phyloP scores from a whole-genome alignment of 1,284 basidiomycete genomes.

The Abortiporus biennis region DNA sequence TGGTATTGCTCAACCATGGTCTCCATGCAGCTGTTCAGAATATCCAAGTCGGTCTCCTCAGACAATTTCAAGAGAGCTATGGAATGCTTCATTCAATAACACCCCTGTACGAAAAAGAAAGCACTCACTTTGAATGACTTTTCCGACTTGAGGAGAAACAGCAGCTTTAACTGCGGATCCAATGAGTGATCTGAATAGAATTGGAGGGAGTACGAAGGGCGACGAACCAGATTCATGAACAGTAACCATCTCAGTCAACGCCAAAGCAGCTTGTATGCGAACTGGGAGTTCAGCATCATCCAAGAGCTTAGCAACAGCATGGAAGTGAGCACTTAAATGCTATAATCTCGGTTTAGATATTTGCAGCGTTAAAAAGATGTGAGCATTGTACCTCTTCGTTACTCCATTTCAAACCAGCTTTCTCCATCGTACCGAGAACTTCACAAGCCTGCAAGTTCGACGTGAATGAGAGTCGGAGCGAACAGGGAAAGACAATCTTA shows the following conservation, averaged over 20 bases:
- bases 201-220: neutral
- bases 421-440: constrained; percentile 68
- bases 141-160: constrained; percentile 76
- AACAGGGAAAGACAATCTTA: constrained; percentile 27
- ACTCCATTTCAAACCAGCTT: constrained; percentile 61
- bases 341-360: constrained; percentile 20
- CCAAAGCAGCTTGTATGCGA: constrained; percentile 77
- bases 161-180: constrained; percentile 52
- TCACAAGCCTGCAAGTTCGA: constrained; percentile 80
- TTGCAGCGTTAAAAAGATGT: constrained; percentile 1
- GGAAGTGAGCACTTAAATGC: constrained; percentile 61
- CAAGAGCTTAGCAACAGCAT: constrained; percentile 52
- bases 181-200: neutral
- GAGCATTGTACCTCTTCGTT: constrained; percentile 47
- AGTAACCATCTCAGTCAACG: constrained; percentile 76
- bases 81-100: neutral
- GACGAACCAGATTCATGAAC: constrained; percentile 53
- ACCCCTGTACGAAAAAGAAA: neutral
- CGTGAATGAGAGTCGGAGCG: constrained; percentile 10
- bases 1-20: constrained; percentile 85
- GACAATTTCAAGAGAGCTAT: constrained; percentile 80
- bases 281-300: constrained; percentile 81
- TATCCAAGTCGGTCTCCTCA: constrained; percentile 87
- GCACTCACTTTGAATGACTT: constrained; percentile 75
- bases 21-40: constrained; percentile 79